Percentiles rank a stretch among this genome's conserved stretches.
These are phyloP conservation scores for Zanthoxylum bungeanum DNA, from an alignment of 345 rosid species.

Conservation along the genomic window DNA sequence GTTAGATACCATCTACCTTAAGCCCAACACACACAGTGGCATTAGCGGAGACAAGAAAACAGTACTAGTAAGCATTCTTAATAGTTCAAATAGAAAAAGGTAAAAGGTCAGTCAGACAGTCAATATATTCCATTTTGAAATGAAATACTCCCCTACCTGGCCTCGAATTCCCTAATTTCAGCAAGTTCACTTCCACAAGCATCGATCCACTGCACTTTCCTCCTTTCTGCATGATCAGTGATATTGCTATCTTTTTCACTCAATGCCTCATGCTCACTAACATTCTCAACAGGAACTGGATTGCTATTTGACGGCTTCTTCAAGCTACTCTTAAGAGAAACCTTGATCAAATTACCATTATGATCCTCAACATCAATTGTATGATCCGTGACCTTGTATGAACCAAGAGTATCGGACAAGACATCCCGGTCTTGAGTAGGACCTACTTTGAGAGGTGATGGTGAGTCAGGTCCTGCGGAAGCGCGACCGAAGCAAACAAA, in stretches of 20 bases:
- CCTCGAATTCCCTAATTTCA: conserved; percentile 91
- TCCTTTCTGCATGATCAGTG: conserved; percentile 43
- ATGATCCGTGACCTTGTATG: conserved; percentile 39
- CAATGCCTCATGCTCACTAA: conserved; percentile 39
- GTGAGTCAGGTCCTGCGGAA: conserved; percentile 72
- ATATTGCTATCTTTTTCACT: conserved; percentile 40
- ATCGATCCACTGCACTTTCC: conserved; percentile 98
- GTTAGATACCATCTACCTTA: background rate
- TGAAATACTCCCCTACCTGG: conserved; percentile 54
- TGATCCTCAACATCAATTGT: conserved; percentile 40
- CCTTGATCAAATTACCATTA: conserved; percentile 38
- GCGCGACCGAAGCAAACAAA: conserved; percentile 87
- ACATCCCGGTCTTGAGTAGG: conserved; percentile 59
- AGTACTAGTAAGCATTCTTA: too few species aligned
- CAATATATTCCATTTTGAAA: conserved; percentile 7
- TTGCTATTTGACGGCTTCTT: conserved; percentile 50
- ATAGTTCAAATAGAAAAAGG: conserved; percentile 2
- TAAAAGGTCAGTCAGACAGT: background rate
- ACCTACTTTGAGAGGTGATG: conserved; percentile 78
- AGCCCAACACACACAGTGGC: background rate
- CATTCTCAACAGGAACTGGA: conserved; percentile 36
- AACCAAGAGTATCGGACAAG: conserved; percentile 44
- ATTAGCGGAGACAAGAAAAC: background rate
- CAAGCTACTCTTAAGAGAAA: conserved; percentile 70
- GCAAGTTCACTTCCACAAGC: conserved; percentile 82